Evolutionary conservation across 495 filamentous ascomycete species (phyloP), one percentile per base, ranked within the genome.

Genomic region (Clavariopsis aquatica): DNA sequence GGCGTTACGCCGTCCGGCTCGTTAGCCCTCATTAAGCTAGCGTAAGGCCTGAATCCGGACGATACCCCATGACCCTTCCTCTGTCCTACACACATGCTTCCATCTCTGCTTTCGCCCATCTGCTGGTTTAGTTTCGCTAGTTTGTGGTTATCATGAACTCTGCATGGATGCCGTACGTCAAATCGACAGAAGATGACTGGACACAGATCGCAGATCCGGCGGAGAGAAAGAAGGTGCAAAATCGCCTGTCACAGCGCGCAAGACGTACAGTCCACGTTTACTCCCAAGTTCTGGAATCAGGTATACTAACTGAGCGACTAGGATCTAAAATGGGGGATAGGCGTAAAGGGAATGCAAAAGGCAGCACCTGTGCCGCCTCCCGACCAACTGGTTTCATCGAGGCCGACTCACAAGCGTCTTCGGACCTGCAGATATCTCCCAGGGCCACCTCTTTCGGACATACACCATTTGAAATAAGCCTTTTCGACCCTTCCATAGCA

Each of bases 181-280:
- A 23, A 17, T 51, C 47, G 19, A 9, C 19, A 8, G 47, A 51
- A 17, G 47, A 51, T 24, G 47, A 51, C 26, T 51, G 47, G 47
- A 51, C 22, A 2, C 20, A 22, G 22, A 51, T 51, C 6, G 9
- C 47, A 3, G 19, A 51, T 51, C 47, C 47, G 9, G 9, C 47
- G 7, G 20, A 24, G 19, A 7, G 47, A 23, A 51, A 51, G n/a
- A 24, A 28, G 15, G 47, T 51, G 3, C 47, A 51, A 22, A 51
- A 51, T 51, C 22, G 47, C 19, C 47, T 51, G 4, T 51, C 47
- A 17, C 47, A 51, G n/a, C 6, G 47, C 4, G 47, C 47, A 51
- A 51, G 47, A 51, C 47, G 47, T 51, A 51, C 19, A 22, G 6
- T 43, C 2, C 6, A 36, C 8, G 6, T 43, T 15, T 43, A 17